Percentiles rank a stretch among this genome's conserved stretches.
phyloP scores from a whole-genome alignment of 495 filamentous ascomycete genomes.

The Podospora pseudoanserina region DNA sequence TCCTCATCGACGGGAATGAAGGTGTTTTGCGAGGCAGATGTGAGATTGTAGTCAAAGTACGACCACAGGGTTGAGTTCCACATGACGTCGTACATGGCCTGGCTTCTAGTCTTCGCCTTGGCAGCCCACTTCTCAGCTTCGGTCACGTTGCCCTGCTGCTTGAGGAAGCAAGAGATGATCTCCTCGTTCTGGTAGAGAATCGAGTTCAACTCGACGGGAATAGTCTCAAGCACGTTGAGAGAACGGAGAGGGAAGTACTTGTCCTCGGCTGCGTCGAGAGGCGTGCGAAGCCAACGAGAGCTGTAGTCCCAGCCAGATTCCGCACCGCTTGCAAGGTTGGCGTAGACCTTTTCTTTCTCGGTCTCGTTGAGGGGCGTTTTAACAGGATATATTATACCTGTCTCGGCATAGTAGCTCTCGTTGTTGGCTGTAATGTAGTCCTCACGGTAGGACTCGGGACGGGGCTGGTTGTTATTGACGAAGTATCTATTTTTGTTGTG shows the following conservation, averaged over 20 bases:
- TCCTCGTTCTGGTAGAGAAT: conserved; percentile 50
- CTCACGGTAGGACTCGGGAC: conserved; percentile 49
- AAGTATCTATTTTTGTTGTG: conserved; percentile 31
- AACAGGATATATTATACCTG: conserved; percentile 49
- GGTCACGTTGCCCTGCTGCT: conserved; percentile 29
- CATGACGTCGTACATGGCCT: conserved; percentile 45
- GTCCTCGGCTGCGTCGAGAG: conserved; percentile 42
- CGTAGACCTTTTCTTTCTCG: conserved; percentile 40
- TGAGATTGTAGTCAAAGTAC: conserved; percentile 53
- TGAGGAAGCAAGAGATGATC: conserved; percentile 38
- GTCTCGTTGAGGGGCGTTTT: conserved; percentile 36
- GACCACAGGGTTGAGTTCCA: conserved; percentile 47
- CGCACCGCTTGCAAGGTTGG: conserved; percentile 47
- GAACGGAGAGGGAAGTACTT: conserved; percentile 51
- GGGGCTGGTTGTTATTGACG: conserved; percentile 47
- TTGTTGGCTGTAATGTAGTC: conserved; percentile 49
- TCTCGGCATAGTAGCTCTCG: conserved; percentile 40
- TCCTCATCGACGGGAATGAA: conserved; percentile 40
- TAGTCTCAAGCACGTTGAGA: conserved; percentile 38
- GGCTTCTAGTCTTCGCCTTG: conserved; percentile 36
- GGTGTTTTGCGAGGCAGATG: conserved; percentile 37
- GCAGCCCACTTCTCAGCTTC: conserved; percentile 32
- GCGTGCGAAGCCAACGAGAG: conserved; percentile 39
- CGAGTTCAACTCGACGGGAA: conserved; percentile 50
- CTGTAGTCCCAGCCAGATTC: conserved; percentile 50